Percentiles rank a stretch among this genome's conserved stretches.
phyloP scores from a whole-genome alignment of 2,329 filamentous ascomycete genomes.

The Cylindrodendrum hubeiense region DNA sequence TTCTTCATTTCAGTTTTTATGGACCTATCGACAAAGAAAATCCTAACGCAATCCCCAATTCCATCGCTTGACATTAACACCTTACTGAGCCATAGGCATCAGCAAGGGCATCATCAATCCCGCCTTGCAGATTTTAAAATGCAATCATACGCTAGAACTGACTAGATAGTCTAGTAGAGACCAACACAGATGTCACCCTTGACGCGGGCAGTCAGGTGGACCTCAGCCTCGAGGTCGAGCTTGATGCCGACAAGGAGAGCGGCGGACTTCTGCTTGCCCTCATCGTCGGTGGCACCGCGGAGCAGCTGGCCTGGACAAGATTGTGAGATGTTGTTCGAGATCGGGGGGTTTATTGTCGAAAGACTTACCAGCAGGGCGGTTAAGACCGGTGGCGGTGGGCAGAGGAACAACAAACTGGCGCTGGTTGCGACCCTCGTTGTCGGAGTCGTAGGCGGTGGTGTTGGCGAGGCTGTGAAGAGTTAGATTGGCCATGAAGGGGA shows the following conservation, averaged over 20 bases:
- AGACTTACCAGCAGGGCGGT: slow-evolving; percentile 47
- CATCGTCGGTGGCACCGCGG: slow-evolving; percentile 67
- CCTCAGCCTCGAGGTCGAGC: slow-evolving; percentile 72
- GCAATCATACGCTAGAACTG: background rate
- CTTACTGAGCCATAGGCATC: background rate
- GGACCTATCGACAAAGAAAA: background rate
- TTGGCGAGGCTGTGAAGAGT: slow-evolving; percentile 38
- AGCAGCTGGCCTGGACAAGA: slow-evolving; percentile 62
- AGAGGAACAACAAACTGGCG: slow-evolving; percentile 44
- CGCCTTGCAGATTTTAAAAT: background rate
- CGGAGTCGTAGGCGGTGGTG: slow-evolving; percentile 44
- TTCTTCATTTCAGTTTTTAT: background rate
- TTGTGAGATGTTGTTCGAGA: slow-evolving; percentile 15
- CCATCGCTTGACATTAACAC: slow-evolving; percentile 6
- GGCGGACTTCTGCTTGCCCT: slow-evolving; percentile 69
- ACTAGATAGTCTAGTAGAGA: slow-evolving; percentile 37
- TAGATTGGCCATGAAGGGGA: slow-evolving; percentile 11
- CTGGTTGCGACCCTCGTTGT: slow-evolving; percentile 38
- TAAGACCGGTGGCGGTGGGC: slow-evolving; percentile 50
- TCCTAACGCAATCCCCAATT: background rate
- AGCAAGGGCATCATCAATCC: background rate
- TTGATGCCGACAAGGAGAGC: slow-evolving; percentile 73
- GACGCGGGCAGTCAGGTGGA: slow-evolving; percentile 70
- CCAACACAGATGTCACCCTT: slow-evolving; percentile 71
- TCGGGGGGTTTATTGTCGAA: slow-evolving; percentile 17